Conservation (phyloP, 2,329 filamentous ascomycete species). For the Microcyclospora tardicrescens region DNA sequence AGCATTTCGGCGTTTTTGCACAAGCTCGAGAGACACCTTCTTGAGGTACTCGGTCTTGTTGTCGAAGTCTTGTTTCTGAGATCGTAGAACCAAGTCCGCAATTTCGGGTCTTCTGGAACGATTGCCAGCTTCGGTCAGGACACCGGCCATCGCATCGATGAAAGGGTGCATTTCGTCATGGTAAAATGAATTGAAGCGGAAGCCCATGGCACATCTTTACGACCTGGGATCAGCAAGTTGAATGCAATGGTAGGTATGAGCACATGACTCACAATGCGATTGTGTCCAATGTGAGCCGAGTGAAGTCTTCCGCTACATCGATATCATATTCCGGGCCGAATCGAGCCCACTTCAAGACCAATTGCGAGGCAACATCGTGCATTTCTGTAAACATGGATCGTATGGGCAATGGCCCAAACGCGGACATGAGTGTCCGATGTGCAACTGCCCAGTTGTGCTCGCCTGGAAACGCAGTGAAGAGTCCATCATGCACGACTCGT, state of each 20-base stretch:
- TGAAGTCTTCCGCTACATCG: slow-evolving; percentile 53
- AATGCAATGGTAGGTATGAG: background rate
- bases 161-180: slow-evolving; percentile 57
- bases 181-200: slow-evolving; percentile 60
- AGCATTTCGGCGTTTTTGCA: slow-evolving; percentile 44
- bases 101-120: slow-evolving; percentile 38
- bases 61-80: slow-evolving; percentile 19
- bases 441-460: slow-evolving; percentile 28
- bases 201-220: slow-evolving; percentile 26
- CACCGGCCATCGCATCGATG: slow-evolving; percentile 51
- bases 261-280: slow-evolving; percentile 58
- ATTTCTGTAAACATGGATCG: slow-evolving; percentile 31
- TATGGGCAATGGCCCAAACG: slow-evolving; percentile 35
- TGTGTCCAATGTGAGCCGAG: slow-evolving; percentile 59
- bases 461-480: slow-evolving; percentile 9
- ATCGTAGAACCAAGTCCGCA: slow-evolving; percentile 30
- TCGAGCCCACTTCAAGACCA: slow-evolving; percentile 25
- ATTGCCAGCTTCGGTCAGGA: slow-evolving; percentile 39
- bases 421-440: slow-evolving; percentile 34
- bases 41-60: slow-evolving; percentile 44
- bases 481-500: slow-evolving; percentile 1
- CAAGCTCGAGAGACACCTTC: slow-evolving; percentile 45
- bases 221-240: too few species aligned
- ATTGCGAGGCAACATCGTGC: slow-evolving; percentile 22
- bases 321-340: slow-evolving; percentile 45